Evolutionary conservation across 495 filamentous ascomycete genomes (phyloP).

Genomic region (Talaromyces ruber): DNA sequence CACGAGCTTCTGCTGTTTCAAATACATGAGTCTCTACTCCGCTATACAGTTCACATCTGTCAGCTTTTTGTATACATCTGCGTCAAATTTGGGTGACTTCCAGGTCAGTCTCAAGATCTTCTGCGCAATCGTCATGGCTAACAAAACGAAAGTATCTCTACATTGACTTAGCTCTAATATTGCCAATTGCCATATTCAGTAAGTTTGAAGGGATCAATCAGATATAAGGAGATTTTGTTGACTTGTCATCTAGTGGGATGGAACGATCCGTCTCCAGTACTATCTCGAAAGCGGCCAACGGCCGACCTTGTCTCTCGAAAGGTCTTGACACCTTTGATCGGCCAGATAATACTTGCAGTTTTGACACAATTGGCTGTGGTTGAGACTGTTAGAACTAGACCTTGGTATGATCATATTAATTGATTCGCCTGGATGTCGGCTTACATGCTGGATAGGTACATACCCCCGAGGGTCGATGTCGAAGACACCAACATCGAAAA

Average conservation of each 20-base stretch:
- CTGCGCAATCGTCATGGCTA: conserved; percentile 11
- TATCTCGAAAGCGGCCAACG: conserved; percentile 79
- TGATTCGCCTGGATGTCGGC: background rate
- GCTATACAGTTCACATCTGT: conserved; percentile 99
- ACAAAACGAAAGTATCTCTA: conserved; percentile 60
- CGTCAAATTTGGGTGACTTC: conserved; percentile 94
- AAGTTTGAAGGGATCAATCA: conserved; percentile 19
- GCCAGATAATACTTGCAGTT: conserved; percentile 78
- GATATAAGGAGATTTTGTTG: background rate
- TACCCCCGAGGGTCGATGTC: conserved; percentile 63
- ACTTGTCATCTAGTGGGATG: conserved; percentile 64
- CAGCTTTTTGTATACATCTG: conserved; percentile 92
- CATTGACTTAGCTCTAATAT: conserved; percentile 86
- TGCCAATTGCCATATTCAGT: conserved; percentile 96
- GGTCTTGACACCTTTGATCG: conserved; percentile 80
- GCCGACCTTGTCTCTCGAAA: conserved; percentile 91
- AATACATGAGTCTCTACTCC: conserved; percentile 98
- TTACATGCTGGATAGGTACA: conserved; percentile 47
- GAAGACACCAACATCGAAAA: conserved; percentile 79
- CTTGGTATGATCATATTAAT: conserved; percentile 48
- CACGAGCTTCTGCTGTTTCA: conserved; percentile 99
- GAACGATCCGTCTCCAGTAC: conserved; percentile 71
- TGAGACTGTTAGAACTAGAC: conserved; percentile 59
- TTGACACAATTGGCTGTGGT: conserved; percentile 69
- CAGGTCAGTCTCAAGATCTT: conserved; percentile 44